Base-by-base conservation (phyloP, 257 asterid genomes). In the Capsicum rhomboideum region DNA sequence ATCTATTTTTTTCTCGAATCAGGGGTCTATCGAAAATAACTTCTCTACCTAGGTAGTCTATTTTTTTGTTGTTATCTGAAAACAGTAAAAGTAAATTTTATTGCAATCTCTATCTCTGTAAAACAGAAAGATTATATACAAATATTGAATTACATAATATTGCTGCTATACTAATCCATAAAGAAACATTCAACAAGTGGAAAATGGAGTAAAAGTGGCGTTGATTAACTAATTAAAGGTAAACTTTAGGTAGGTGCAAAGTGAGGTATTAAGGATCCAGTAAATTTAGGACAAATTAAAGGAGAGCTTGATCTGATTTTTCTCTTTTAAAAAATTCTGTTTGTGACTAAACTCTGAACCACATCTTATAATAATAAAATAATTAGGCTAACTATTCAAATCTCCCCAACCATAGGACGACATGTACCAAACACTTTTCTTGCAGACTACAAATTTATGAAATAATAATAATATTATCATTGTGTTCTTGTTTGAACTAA, bases 191-290 rank as follows among this genome's bases (percentile, higher is more conserved):
- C 72, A 64, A 28, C 72, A 13, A 64, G 21, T 10, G 17, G 50
- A 4, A 68, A 68, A 21, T 44, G 37, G 80, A 46, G 56, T 46
- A 46, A 21, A n/a, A 20, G 78, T 42, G 34, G 10, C 20, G 14
- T 37, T 9, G 29, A 72, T 44, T 74, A 46, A 49, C 23, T 46
- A 89, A 86, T 23, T 84, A 89, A 78, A 85, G 89, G 87, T 85
- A 84, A 87, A 85, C 88, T 89, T 87, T 90, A 90, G 92, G 92
- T 91, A 86, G 97, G 95, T 92, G 85, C 82, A 90, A 90, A 89
- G 92, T 86, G 84, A 79, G 90, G 90, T 72, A 84, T 80, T 88
- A 86, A 89, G 9, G 23, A 63, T 58, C 71, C 40, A 40, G 58
- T 80, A 80, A 90, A 64, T 68, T 64, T 23, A 59, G 56, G 66